Evolutionary conservation across 805 yeast species (phyloP), one percentile per base, ranked within the genome.

Genomic region (Vanderwaltozyma tropicalis): DNA sequence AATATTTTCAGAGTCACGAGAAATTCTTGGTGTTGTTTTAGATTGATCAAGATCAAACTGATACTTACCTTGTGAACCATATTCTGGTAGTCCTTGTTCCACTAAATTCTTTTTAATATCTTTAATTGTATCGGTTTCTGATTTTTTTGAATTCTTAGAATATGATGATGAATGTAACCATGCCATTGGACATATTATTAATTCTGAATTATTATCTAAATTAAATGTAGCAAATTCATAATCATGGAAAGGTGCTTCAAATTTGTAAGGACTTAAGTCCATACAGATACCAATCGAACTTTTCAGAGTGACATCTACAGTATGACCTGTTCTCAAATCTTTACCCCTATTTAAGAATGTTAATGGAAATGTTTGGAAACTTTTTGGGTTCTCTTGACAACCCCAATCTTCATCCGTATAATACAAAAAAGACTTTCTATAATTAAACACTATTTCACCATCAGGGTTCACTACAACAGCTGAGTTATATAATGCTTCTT

Each of bases 251-350:
- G 94, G 87, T 1, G 95, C 86, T 44, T 72, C 66, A 56, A 88
- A 88, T 53, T 82, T 69, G 56, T 83, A 81, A 0, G 96, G 95
- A 55, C 84, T 87, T 43, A 88, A 58, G 61, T 88, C 97, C 96
- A 88, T 88, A 55, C 97, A 88, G 5, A 88, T 86, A 0, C 96
- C 97, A 38, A 88, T 66, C 25, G 78, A 69, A 1, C 80, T 63
- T 26, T 56, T 68, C 6, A 72, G 46, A 16, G 45, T 44, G 13
- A 50, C 44, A 18, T 59, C 60, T 5, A 16, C 15, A 17, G 13
- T 15, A 28, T 31, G 34, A 32, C 24, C 29, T 28, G 24, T 36
- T 4, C 10, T 37, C 15, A 28, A 13, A 24, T 37, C 19, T 14
- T 34, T 39, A 21, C 39, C 32, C 35, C 46, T 50, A 19, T 51